phyloP scores from a whole-genome alignment of 176 grass and related monocot species.

The Aegilops bicornis region DNA sequence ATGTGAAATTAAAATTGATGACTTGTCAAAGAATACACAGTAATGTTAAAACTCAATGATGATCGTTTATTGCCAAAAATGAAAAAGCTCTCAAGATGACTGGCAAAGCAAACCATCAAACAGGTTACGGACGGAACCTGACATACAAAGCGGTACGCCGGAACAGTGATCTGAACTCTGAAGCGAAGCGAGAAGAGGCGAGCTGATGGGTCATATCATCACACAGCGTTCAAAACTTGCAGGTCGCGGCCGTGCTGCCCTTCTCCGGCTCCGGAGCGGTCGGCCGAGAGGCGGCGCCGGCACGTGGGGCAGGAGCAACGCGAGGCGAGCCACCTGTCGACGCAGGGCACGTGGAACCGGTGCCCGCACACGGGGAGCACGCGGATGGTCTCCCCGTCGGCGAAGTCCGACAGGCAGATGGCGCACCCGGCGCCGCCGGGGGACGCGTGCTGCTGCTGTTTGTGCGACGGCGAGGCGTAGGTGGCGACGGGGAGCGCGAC shows the following conservation, averaged over 20 bases:
- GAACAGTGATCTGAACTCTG: not conserved
- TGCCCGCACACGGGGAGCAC: constrained; percentile 61
- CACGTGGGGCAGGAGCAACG: constrained; percentile 71
- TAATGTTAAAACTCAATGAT: not conserved
- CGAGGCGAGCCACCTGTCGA: constrained; percentile 62
- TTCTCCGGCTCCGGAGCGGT: not conserved
- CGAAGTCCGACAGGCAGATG: constrained; percentile 73
- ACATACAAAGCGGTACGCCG: not conserved
- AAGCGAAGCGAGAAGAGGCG: not conserved
- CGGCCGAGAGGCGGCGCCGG: constrained; percentile 34
- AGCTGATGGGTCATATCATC: not conserved
- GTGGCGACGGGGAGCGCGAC: constrained; percentile 45
- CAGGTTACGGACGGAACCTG: not conserved
- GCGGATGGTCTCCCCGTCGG: constrained; percentile 50
- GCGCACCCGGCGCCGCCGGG: constrained; percentile 36
- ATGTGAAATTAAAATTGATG: no score
- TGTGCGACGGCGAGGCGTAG: not conserved
- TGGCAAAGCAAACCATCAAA: constrained; percentile 6
- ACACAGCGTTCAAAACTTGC: constrained; percentile 11
- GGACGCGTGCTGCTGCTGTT: not conserved
- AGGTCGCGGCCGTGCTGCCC: not conserved
- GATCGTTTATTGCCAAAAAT: not conserved
- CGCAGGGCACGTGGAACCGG: constrained; percentile 64
- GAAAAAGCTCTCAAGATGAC: not conserved
- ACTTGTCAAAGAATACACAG: not conserved